phyloP scores from a whole-genome alignment of 1,284 basidiomycete genomes.

The Boletus semigastroideus region DNA sequence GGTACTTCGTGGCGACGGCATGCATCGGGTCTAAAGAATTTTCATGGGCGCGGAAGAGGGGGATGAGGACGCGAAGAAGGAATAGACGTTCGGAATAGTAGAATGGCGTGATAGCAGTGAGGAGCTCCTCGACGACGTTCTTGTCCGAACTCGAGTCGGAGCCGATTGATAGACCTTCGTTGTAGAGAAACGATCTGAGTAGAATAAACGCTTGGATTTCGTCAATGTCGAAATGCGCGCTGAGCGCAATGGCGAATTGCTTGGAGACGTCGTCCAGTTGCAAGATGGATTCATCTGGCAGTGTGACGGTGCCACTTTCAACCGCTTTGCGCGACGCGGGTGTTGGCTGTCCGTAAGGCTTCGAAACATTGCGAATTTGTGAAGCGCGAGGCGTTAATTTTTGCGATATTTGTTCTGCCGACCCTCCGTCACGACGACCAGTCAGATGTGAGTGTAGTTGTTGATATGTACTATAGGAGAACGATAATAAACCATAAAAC shows the following conservation, averaged over 20 bases:
- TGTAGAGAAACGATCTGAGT: slow-evolving; percentile 76
- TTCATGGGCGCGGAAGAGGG: slow-evolving; percentile 63
- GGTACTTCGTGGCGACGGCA: slow-evolving; percentile 49
- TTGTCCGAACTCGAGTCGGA: slow-evolving; percentile 44
- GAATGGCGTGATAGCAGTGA: slow-evolving; percentile 75
- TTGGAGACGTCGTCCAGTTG: slow-evolving; percentile 67
- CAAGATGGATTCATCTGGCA: slow-evolving; percentile 61
- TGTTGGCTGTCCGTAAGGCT: slow-evolving; percentile 68
- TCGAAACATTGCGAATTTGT: slow-evolving; percentile 53
- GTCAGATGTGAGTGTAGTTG: slow-evolving; percentile 62
- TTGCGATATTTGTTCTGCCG: slow-evolving; percentile 54
- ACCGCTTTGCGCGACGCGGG: slow-evolving; percentile 64
- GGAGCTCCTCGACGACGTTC: slow-evolving; percentile 51
- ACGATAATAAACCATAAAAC: no score
- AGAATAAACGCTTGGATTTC: slow-evolving; percentile 72
- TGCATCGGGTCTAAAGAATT: slow-evolving; percentile 54
- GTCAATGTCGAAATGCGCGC: slow-evolving; percentile 70
- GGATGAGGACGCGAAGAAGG: slow-evolving; percentile 59
- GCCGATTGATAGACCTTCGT: slow-evolving; percentile 65
- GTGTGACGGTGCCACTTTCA: slow-evolving; percentile 61
- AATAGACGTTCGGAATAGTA: slow-evolving; percentile 79
- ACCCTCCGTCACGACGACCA: slow-evolving; percentile 56
- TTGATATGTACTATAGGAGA: slow-evolving; percentile 54
- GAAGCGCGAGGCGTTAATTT: slow-evolving; percentile 56
- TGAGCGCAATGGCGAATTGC: slow-evolving; percentile 67